Evolutionary conservation across 176 grass and related monocot genomes (phyloP).

Genomic region (Bonia amplexicaulis): DNA sequence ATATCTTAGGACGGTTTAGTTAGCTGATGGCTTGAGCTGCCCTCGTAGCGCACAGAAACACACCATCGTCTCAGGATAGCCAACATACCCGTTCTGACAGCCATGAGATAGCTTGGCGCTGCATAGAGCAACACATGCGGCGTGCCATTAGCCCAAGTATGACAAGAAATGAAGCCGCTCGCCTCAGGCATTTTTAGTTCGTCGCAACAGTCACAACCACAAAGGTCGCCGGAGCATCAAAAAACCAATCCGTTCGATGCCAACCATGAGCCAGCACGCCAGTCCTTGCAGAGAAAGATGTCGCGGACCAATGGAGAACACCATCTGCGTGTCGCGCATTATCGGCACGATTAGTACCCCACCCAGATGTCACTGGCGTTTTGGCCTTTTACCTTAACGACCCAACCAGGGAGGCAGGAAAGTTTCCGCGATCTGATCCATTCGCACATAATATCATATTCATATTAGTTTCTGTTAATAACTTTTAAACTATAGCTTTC

Average conservation of each 20-base stretch:
- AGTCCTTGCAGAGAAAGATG: not conserved
- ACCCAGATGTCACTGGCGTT: conserved; percentile 14
- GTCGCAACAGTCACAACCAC: not conserved
- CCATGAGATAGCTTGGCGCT: not conserved
- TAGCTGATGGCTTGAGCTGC: not conserved
- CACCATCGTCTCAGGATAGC: not conserved
- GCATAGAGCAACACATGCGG: not conserved
- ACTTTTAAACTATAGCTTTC: no score
- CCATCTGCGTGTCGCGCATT: not conserved
- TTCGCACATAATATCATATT: not conserved
- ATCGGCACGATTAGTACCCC: not conserved
- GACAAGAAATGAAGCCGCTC: not conserved
- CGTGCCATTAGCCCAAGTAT: not conserved
- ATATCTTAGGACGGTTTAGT: not conserved
- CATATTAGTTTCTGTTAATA: no score
- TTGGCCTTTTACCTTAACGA: not conserved
- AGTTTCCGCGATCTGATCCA: not conserved
- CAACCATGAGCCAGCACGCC: not conserved
- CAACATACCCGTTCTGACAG: no score
- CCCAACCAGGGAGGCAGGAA: not conserved
- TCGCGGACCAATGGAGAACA: not conserved
- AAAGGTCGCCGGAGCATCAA: not conserved
- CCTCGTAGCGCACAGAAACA: not conserved
- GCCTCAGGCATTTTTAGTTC: not conserved
- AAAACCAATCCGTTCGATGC: not conserved